These are phyloP conservation scores for Neurospora tetraspora DNA, from an alignment of 495 filamentous ascomycete species.

Conservation along the genomic window DNA sequence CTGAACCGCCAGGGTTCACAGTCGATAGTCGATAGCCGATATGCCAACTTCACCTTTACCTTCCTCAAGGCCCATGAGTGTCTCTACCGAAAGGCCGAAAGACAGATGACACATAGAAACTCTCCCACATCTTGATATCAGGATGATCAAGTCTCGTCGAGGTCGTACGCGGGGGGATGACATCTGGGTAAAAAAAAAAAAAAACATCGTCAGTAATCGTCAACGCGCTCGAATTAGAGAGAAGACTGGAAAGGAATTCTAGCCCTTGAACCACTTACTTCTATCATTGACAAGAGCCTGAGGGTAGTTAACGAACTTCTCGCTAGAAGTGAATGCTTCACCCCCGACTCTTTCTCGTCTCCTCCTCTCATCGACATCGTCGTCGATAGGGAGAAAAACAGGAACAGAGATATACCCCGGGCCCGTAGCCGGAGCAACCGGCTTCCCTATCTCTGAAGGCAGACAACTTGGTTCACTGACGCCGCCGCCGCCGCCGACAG, in stretches of 20 bases:
- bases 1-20: not conserved
- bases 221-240: not conserved
- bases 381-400: not conserved
- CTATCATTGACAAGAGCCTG: not conserved
- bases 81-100: not conserved
- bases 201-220: not conserved
- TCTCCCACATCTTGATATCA: not conserved
- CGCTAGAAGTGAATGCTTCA: not conserved
- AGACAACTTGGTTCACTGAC: not conserved
- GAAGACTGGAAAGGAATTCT: too few species aligned
- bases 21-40: not conserved
- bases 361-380: not conserved
- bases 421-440: not conserved
- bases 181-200: not conserved
- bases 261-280: not conserved
- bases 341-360: not conserved
- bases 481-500: not conserved
- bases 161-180: not conserved
- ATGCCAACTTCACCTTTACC: not conserved
- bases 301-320: not conserved
- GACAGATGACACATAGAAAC: not conserved
- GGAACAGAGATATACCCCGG: not conserved
- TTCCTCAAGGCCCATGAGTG: not conserved
- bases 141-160: not conserved
- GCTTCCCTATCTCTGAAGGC: not conserved